Conservation (phyloP, 495 filamentous ascomycete species). For the Rhizodiscina lignyota region DNA sequence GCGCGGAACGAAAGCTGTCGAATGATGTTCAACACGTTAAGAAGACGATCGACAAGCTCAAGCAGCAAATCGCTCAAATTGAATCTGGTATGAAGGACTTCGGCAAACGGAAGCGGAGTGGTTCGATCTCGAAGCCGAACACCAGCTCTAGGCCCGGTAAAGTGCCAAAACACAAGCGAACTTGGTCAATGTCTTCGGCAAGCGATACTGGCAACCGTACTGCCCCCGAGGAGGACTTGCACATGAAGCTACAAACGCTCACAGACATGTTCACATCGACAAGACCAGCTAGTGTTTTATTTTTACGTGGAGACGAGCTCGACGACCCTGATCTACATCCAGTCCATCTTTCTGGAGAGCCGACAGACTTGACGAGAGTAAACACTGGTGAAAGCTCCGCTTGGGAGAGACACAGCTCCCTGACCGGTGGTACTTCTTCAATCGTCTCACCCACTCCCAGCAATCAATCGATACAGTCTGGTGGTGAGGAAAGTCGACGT, state of each 20-base stretch:
- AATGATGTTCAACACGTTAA: slow-evolving; percentile 89
- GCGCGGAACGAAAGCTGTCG: slow-evolving; percentile 83
- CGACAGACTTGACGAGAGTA: slow-evolving; percentile 35
- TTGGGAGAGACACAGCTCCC: slow-evolving; percentile 39
- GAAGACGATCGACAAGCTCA: slow-evolving; percentile 87
- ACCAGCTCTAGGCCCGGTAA: slow-evolving; percentile 47
- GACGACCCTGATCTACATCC: slow-evolving; percentile 87
- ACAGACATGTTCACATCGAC: slow-evolving; percentile 97
- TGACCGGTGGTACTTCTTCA: slow-evolving; percentile 29
- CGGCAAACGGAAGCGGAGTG: slow-evolving; percentile 69
- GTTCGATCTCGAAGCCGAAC: slow-evolving; percentile 33
- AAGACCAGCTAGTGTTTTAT: slow-evolving; percentile 66
- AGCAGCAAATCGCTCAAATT: slow-evolving; percentile 74
- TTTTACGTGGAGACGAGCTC: slow-evolving; percentile 61
- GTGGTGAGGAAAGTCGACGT: slow-evolving; percentile 15
- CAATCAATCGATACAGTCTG: slow-evolving; percentile 14
- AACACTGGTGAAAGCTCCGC: slow-evolving; percentile 37
- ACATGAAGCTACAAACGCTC: slow-evolving; percentile 63
- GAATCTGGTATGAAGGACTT: slow-evolving; percentile 81
- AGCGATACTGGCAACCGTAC: slow-evolving; percentile 43
- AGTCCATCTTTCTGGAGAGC: slow-evolving; percentile 55
- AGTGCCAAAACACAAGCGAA: slow-evolving; percentile 74
- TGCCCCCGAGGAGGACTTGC: slow-evolving; percentile 73
- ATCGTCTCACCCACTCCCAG: slow-evolving; percentile 24
- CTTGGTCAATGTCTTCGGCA: slow-evolving; percentile 89